These are phyloP conservation scores for Larix kaempferi DNA, from an alignment of 75 land plant species.

Conservation along the genomic window DNA sequence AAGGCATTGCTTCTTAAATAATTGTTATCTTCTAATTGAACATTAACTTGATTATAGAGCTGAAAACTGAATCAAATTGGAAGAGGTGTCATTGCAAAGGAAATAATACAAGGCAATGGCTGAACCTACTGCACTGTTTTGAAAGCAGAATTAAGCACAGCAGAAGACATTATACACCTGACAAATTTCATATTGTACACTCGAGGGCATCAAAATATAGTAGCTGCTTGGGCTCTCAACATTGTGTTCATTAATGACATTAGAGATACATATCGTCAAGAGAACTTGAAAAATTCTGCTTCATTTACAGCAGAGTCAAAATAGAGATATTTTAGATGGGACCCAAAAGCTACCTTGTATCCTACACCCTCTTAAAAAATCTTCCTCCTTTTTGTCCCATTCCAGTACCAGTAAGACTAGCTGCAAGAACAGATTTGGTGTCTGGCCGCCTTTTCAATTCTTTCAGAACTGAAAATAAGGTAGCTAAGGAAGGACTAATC, in stretches of 20 bases:
- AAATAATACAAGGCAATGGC: conserved; percentile 4
- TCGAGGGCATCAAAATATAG: background rate
- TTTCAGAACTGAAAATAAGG: conserved; percentile 61
- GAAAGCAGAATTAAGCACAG: conserved; percentile 2
- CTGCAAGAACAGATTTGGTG: conserved; percentile 59
- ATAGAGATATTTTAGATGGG: background rate
- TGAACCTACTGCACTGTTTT: background rate
- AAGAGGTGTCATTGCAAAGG: conserved; percentile 4
- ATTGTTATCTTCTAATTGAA: background rate
- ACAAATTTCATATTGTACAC: background rate
- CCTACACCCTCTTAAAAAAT: conserved; percentile 54
- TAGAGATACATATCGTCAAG: background rate
- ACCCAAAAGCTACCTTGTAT: background rate
- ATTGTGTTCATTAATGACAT: background rate
- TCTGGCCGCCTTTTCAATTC: conserved; percentile 93
- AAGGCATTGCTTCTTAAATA: background rate
- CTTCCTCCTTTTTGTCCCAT: conserved; percentile 75
- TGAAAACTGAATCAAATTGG: background rate
- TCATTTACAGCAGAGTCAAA: background rate
- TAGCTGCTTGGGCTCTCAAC: background rate
- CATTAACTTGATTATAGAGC: background rate
- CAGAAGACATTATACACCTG: background rate
- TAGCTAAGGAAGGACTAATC: conserved; percentile 57
- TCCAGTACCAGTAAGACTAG: conserved; percentile 62
- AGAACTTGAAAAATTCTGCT: background rate